These are phyloP conservation scores for Hymenochaete sp. DNA, from an alignment of 1,284 basidiomycete genomes.

Conservation along the genomic window DNA sequence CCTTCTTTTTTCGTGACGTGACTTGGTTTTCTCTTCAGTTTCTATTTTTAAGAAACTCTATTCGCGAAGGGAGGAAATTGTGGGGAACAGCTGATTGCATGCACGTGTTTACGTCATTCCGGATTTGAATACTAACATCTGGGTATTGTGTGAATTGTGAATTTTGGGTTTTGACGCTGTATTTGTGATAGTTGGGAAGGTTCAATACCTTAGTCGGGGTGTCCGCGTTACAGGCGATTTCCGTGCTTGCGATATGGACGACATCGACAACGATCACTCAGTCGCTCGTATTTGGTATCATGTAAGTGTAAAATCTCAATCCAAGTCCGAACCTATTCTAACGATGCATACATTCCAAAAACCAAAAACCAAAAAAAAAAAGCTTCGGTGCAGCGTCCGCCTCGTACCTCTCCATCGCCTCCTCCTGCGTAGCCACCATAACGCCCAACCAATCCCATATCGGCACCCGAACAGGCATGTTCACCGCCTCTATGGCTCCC, in stretches of 20 bases:
- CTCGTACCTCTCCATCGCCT: conserved; percentile 17
- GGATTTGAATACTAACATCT: too few species aligned
- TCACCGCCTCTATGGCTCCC: conserved; percentile 17
- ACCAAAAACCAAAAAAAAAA: neutral
- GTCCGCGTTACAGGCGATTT: conserved; percentile 11
- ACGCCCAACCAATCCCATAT: conserved; percentile 16
- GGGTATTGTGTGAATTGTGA: too few species aligned
- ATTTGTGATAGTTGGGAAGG: conserved; percentile 14
- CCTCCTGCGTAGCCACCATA: conserved; percentile 18
- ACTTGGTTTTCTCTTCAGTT: too few species aligned
- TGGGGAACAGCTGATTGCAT: too few species aligned
- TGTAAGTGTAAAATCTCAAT: conserved; percentile 6
- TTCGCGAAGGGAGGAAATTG: too few species aligned
- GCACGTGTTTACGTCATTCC: too few species aligned
- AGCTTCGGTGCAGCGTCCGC: conserved; percentile 16
- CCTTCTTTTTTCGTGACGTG: too few species aligned
- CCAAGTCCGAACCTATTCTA: neutral
- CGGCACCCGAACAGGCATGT: conserved; percentile 18
- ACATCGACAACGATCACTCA: conserved; percentile 13
- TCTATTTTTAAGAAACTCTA: too few species aligned
- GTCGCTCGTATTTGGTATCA: conserved; percentile 15
- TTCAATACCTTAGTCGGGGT: conserved; percentile 16
- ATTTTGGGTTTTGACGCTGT: neutral
- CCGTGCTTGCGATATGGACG: conserved; percentile 17
- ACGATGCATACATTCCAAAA: neutral